phyloP scores from a whole-genome alignment of 371 early-diverging fungal species.

The Dichotomocladium elegans region DNA sequence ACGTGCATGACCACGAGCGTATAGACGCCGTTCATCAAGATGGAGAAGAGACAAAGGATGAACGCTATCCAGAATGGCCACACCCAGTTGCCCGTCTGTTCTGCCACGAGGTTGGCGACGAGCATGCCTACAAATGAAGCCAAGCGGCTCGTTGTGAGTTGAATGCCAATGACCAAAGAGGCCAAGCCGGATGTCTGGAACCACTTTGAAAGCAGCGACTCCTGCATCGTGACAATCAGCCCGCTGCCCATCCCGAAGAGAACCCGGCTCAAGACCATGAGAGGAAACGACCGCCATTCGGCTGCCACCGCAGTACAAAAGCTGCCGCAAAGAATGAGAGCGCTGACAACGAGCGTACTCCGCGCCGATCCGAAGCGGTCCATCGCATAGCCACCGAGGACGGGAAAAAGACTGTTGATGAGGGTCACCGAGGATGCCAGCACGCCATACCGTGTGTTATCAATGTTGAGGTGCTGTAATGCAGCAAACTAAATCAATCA shows the following conservation, averaged over 20 bases:
- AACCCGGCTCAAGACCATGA: constrained; percentile 47
- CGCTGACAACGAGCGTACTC: constrained; percentile 42
- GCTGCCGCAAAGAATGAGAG: constrained; percentile 37
- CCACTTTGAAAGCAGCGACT: constrained; percentile 55
- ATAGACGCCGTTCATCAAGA: constrained; percentile 40
- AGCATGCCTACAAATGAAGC: constrained; percentile 48
- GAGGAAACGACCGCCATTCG: constrained; percentile 27
- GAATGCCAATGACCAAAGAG: constrained; percentile 38
- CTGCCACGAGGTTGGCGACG: constrained; percentile 35
- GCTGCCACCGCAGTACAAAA: constrained; percentile 45
- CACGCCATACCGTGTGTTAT: constrained; percentile 52
- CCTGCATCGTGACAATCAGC: constrained; percentile 55
- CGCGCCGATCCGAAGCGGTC: constrained; percentile 46
- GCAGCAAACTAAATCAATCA: neutral
- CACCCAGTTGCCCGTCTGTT: constrained; percentile 43
- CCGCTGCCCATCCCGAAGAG: constrained; percentile 54
- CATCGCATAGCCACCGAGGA: constrained; percentile 44
- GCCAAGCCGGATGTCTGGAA: constrained; percentile 36
- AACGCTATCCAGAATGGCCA: constrained; percentile 49
- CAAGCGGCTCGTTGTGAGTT: constrained; percentile 49
- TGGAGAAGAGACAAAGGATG: constrained; percentile 42
- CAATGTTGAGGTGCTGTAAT: constrained; percentile 29
- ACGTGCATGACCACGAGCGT: constrained; percentile 32
- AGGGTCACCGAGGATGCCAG: constrained; percentile 43
- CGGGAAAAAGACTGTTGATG: constrained; percentile 52